A percentile compares a stretch with the other conserved stretches of the same genome.
phyloP scores from a whole-genome alignment of 805 yeast species.

The Wickerhamiella musiphila region DNA sequence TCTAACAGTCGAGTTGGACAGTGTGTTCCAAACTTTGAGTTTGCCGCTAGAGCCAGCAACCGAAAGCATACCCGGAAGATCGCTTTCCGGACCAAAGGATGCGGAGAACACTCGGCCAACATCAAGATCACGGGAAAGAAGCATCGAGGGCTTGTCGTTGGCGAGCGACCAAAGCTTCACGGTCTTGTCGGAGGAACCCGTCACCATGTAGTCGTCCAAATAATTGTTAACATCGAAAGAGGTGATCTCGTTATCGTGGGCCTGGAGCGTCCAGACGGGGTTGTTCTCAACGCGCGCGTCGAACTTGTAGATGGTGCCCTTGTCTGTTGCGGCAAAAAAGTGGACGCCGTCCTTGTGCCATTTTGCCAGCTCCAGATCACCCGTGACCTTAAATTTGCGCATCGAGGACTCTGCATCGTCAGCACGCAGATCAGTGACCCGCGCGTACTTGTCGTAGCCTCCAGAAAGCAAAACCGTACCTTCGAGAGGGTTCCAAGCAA shows the following conservation, averaged over 20 bases:
- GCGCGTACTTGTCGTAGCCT: slow-evolving; percentile 72
- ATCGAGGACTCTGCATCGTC: slow-evolving; percentile 37
- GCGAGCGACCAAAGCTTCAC: slow-evolving; percentile 80
- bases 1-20: slow-evolving; percentile 67
- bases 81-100: slow-evolving; percentile 72
- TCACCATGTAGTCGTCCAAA: slow-evolving; percentile 57
- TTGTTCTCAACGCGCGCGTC: slow-evolving; percentile 54
- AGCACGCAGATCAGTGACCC: slow-evolving; percentile 67
- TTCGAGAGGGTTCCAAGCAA: slow-evolving; percentile 61
- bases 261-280: slow-evolving; percentile 90
- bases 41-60: slow-evolving; percentile 78
- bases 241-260: slow-evolving; percentile 89
- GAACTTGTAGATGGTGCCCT: slow-evolving; percentile 74
- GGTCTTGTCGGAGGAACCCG: slow-evolving; percentile 76
- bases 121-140: slow-evolving; percentile 78
- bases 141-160: slow-evolving; percentile 56
- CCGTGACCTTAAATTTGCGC: slow-evolving; percentile 45
- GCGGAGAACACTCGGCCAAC: slow-evolving; percentile 80
- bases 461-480: slow-evolving; percentile 56
- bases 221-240: slow-evolving; percentile 51
- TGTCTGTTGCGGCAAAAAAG: slow-evolving; percentile 80
- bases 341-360: slow-evolving; percentile 43
- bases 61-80: slow-evolving; percentile 65
- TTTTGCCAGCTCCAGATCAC: slow-evolving; percentile 69
- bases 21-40: slow-evolving; percentile 83